These are phyloP conservation scores for Calonectria crousiana DNA, from an alignment of 2,329 filamentous ascomycete genomes.

Conservation along the genomic window DNA sequence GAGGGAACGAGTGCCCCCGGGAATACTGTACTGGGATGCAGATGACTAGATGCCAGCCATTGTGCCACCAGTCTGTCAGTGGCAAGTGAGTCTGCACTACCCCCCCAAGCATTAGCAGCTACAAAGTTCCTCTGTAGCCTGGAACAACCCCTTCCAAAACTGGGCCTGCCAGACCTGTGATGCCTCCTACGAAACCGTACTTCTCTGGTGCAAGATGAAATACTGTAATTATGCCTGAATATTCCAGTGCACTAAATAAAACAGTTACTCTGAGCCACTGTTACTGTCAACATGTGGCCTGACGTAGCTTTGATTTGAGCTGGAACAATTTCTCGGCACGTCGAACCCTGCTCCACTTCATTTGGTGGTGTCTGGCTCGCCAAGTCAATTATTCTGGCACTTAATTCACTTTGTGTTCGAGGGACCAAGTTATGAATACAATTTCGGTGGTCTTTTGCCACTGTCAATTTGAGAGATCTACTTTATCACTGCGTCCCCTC, in stretches of 20 bases:
- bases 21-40: slow-evolving; percentile 17
- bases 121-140: neutral
- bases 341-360: neutral
- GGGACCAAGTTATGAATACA: neutral
- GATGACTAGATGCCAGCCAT: neutral
- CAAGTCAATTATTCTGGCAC: neutral
- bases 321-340: neutral
- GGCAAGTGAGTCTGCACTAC: slow-evolving; percentile 5
- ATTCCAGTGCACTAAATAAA: neutral
- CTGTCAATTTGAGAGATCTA: neutral
- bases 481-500: neutral
- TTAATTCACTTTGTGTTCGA: neutral
- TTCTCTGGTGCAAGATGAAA: neutral
- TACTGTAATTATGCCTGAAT: neutral
- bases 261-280: neutral
- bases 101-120: neutral
- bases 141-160: neutral
- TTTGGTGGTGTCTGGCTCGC: neutral
- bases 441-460: neutral
- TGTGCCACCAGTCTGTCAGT: slow-evolving; percentile 7
- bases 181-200: neutral
- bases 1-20: neutral
- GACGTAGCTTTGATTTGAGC: neutral
- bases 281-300: neutral
- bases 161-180: neutral